Percentiles rank a stretch among this genome's conserved stretches.
These are phyloP conservation scores for Lycium ferocissimum DNA, from an alignment of 257 asterid genomes.

Conservation along the genomic window DNA sequence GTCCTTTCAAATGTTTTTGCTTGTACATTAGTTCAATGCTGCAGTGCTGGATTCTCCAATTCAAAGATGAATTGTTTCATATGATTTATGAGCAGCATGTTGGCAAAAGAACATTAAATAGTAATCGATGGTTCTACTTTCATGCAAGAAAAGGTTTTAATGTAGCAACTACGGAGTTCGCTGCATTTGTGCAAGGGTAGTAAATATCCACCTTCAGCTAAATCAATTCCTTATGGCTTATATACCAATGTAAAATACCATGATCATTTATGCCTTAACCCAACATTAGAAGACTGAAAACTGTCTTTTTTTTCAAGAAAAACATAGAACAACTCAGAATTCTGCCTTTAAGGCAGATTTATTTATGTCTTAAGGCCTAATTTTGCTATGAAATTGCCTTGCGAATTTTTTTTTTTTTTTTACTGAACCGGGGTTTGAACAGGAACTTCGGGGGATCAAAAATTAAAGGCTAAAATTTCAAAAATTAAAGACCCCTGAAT, in stretches of 20 bases:
- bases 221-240: not conserved
- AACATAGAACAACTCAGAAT: too few relatives aligned
- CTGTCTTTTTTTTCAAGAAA: not conserved
- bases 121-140: not conserved
- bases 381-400: too few relatives aligned
- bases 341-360: too few relatives aligned
- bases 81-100: not conserved
- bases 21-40: not conserved
- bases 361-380: too few relatives aligned
- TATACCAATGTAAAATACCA: not conserved
- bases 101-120: not conserved
- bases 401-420: too few relatives aligned
- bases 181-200: not conserved
- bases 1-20: not conserved
- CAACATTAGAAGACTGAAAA: not conserved
- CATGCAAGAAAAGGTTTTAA: not conserved
- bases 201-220: too few relatives aligned
- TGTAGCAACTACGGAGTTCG: not conserved
- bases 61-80: not conserved
- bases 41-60: not conserved
- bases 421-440: too few relatives aligned
- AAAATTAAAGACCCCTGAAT: too few relatives aligned
- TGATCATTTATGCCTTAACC: not conserved
- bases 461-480: too few relatives aligned
- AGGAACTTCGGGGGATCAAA: too few relatives aligned